A percentile compares a stretch with the other conserved stretches of the same genome.
Evolutionary conservation across 441 rosid species (phyloP).

Genomic region (Jatropha multifida): DNA sequence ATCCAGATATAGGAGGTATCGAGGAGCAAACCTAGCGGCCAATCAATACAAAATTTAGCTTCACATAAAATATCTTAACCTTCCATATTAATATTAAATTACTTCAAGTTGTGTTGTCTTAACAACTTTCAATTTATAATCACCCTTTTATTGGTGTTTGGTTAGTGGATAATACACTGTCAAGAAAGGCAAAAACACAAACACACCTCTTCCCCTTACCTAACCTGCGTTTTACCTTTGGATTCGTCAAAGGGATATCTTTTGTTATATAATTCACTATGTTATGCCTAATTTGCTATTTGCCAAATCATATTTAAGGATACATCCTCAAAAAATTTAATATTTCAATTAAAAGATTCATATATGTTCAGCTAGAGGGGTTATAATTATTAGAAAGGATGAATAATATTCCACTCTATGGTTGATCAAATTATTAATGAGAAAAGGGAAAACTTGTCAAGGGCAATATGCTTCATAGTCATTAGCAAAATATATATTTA

Average conservation of each 20-base stretch:
- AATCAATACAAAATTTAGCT: no score
- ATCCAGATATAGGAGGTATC: no score
- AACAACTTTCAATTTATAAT: not conserved
- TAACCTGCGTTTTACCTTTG: not conserved
- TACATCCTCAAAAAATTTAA: not conserved
- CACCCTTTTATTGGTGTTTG: not conserved
- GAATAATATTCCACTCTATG: not conserved
- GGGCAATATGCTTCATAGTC: not conserved
- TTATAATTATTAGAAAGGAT: not conserved
- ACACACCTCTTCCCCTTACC: not conserved
- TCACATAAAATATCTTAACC: no score
- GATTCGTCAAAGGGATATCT: not conserved
- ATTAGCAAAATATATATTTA: not conserved
- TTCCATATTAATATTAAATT: not conserved
- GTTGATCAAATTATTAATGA: not conserved
- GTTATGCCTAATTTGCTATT: no score
- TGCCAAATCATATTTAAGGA: no score
- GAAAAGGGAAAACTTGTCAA: not conserved
- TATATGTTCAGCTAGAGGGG: not conserved
- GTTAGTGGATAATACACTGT: not conserved
- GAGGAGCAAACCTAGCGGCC: no score
- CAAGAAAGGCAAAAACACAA: not conserved
- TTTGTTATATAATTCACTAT: no score
- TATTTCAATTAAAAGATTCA: not conserved
- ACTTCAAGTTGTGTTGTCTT: no score